Evolutionary conservation across 768 basidiomycete species (phyloP), one percentile per base, ranked within the genome.

Genomic region (Pleurotus platypus): DNA sequence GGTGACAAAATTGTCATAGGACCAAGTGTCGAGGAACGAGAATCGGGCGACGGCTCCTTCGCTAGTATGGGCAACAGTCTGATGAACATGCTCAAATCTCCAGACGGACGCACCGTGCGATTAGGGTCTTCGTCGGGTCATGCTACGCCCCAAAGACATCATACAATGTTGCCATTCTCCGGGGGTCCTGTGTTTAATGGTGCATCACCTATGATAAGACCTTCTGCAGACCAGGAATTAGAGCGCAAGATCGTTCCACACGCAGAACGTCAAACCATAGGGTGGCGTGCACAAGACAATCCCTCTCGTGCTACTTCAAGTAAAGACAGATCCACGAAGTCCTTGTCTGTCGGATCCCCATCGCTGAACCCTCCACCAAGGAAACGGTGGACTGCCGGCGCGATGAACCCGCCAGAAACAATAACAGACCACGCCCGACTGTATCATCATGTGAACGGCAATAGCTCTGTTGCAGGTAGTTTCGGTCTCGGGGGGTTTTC

Each of bases 21-120:
- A 4, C 26, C 15, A 27, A 20, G 62, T 24, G 61, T 59, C 37
- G 72, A 63, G 47, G 74, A 65, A 58, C 70, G 64, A 35, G 74
- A 60, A 65, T 61, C 50, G 7, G 67, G 65, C 11, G 74, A 84
- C 54, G 84, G 84, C 13, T 85, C 85, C 8, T 86, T 87, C 57
- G 73, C 76, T 22, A 76, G 76, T 38, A 81, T 74, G 61, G 83
- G 84, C 7, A 80, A 70, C 39, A 84, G 76, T 62, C 70, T 88
- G 37, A 68, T 86, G 42, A 75, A 72, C 59, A 81, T 80, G 75
- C 67, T 81, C 47, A 73, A 80, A 42, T 54, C 51, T n/a, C 51
- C 51, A 3, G 51, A 54, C 27, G 51, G 51, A 5, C 51, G 51
- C 16, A 18, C 51, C 1, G 12, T 54, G n/a, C 51, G 51, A 26